Evolutionary conservation across 768 basidiomycete species (phyloP).

Genomic region (Tricholoma saponaceum): DNA sequence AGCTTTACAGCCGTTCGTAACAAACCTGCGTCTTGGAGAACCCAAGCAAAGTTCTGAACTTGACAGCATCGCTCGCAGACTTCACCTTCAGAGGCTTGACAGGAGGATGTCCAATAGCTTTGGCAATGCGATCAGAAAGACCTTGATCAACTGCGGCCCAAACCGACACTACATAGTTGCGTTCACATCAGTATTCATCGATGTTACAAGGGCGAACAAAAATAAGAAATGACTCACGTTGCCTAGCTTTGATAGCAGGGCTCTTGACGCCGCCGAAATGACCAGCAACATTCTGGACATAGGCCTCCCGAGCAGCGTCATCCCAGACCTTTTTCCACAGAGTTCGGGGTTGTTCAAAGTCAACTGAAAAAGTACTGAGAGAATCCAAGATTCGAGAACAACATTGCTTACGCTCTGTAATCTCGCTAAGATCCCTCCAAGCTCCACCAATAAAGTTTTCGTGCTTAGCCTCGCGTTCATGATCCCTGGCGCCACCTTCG

Average conservation of each 20-base stretch:
- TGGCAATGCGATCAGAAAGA: conserved; percentile 76
- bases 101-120: conserved; percentile 55
- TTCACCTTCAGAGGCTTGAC: conserved; percentile 61
- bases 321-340: conserved; percentile 68
- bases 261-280: conserved; percentile 64
- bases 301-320: conserved; percentile 53
- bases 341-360: conserved; percentile 81
- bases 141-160: conserved; percentile 77
- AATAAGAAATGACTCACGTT: conserved; percentile 46
- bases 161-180: conserved; percentile 50
- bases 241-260: conserved; percentile 52
- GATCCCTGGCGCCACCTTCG: conserved; percentile 37
- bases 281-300: conserved; percentile 62
- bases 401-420: conserved; percentile 67
- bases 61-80: conserved; percentile 53
- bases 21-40: background rate
- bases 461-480: conserved; percentile 44
- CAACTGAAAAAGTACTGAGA: conserved; percentile 39
- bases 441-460: conserved; percentile 76
- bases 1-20: background rate
- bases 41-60: conserved; percentile 44
- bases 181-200: background rate
- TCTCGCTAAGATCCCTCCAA: conserved; percentile 61
- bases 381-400: background rate
- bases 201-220: background rate